These are phyloP conservation scores for Aschersonia sp. DNA, from an alignment of 2,329 filamentous ascomycete genomes.

Conservation along the genomic window DNA sequence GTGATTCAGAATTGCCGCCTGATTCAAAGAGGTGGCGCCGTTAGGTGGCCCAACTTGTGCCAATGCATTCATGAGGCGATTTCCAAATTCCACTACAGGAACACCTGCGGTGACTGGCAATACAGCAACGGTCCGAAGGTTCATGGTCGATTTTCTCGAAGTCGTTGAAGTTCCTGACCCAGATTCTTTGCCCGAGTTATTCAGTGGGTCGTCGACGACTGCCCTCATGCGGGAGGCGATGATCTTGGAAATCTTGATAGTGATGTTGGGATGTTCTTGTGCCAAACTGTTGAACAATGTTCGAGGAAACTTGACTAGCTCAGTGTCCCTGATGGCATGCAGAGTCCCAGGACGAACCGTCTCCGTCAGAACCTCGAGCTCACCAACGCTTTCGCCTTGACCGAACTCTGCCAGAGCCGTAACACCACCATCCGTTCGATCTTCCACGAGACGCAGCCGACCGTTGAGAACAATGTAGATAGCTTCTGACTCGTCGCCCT, in stretches of 20 bases:
- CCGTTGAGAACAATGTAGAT: slow-evolving; percentile 98
- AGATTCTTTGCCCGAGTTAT: slow-evolving; percentile 49
- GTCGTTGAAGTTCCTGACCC: slow-evolving; percentile 35
- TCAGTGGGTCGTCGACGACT: slow-evolving; percentile 67
- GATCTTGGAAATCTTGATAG: slow-evolving; percentile 97
- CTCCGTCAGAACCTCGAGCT: slow-evolving; percentile 93
- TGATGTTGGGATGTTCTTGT: slow-evolving; percentile 93
- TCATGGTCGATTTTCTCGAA: slow-evolving; percentile 71
- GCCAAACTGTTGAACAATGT: slow-evolving; percentile 96
- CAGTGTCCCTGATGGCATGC: slow-evolving; percentile 91
- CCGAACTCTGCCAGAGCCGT: slow-evolving; percentile 84
- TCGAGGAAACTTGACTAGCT: slow-evolving; percentile 88
- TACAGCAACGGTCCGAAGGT: slow-evolving; percentile 83
- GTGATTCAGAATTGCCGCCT: slow-evolving; percentile 87
- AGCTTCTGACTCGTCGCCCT: slow-evolving; percentile 89
- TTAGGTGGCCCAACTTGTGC: slow-evolving; percentile 80
- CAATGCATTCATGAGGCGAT: slow-evolving; percentile 72
- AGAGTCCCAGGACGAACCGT: slow-evolving; percentile 79
- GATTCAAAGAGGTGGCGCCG: slow-evolving; percentile 82
- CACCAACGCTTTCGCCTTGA: slow-evolving; percentile 93
- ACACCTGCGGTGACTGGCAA: slow-evolving; percentile 83
- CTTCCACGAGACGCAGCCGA: slow-evolving; percentile 69
- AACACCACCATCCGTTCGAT: slow-evolving; percentile 67
- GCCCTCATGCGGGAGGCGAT: slow-evolving; percentile 91
- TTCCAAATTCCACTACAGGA: slow-evolving; percentile 90